Conservation (phyloP, 495 filamentous ascomycete species). For the Daldinia concentrica region DNA sequence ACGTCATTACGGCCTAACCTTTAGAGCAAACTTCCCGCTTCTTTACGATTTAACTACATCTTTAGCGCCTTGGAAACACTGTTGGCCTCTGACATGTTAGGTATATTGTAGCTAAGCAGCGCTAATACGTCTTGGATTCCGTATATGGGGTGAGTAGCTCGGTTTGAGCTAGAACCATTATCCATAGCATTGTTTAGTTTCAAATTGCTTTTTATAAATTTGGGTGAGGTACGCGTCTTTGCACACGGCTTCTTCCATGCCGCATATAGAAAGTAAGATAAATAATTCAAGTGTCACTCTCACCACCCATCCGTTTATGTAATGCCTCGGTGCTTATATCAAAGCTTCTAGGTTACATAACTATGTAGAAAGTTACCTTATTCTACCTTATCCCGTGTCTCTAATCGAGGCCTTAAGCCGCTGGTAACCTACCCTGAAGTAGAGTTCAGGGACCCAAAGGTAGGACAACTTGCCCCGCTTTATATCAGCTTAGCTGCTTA, state of each 20-base stretch:
- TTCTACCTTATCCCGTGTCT: background rate
- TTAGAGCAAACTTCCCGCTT: constrained; percentile 25
- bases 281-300: background rate
- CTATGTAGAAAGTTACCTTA: constrained; percentile 20
- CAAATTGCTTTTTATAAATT: background rate
- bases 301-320: background rate
- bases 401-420: constrained; percentile 26
- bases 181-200: background rate
- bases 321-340: background rate
- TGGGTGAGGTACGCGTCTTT: background rate
- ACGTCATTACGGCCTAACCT: constrained; percentile 36
- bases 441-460: constrained; percentile 18
- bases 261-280: background rate
- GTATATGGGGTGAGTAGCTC: background rate
- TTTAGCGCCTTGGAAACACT: constrained; percentile 29
- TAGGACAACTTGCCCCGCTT: background rate
- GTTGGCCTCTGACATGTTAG: background rate
- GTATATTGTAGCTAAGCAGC: background rate
- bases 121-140: background rate
- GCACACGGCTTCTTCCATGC: background rate
- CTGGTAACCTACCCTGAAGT: constrained; percentile 30
- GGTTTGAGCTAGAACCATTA: background rate
- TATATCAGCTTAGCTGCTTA: background rate
- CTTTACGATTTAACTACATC: background rate
- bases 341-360: constrained; percentile 1